Percentiles rank a stretch among this genome's conserved stretches.
Evolutionary conservation across 352 stramenopile genomes (phyloP).

Genomic region (Phytophthora foliorum): DNA sequence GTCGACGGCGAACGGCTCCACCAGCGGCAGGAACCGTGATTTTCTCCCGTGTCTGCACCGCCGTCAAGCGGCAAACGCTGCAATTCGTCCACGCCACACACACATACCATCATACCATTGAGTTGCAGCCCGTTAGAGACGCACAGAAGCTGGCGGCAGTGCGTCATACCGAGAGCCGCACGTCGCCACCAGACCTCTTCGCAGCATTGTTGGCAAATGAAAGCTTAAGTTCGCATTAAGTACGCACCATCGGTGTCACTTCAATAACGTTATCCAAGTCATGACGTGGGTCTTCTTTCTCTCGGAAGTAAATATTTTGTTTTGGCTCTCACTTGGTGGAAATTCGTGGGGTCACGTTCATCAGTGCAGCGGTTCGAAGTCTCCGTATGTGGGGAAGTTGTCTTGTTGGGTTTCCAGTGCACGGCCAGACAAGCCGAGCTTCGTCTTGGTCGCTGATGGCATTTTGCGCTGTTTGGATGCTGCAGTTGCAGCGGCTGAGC

Average conservation of each 20-base stretch:
- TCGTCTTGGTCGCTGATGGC: constrained; percentile 14
- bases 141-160: background rate
- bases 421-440: constrained; percentile 12
- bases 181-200: constrained; percentile 22
- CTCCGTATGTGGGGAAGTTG: constrained; percentile 7
- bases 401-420: constrained; percentile 21
- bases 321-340: constrained; percentile 31
- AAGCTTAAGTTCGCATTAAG: constrained; percentile 22
- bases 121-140: background rate
- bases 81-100: constrained; percentile 7
- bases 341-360: constrained; percentile 10
- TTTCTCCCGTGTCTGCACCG: constrained; percentile 39
- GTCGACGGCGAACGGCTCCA: constrained; percentile 31
- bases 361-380: constrained; percentile 27
- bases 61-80: constrained; percentile 19
- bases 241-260: constrained; percentile 16
- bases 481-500: background rate
- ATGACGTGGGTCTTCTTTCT: constrained; percentile 16
- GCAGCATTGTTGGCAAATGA: background rate
- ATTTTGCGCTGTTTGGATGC: constrained; percentile 16
- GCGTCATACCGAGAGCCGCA: constrained; percentile 34
- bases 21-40: constrained; percentile 48
- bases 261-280: constrained; percentile 28
- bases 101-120: background rate
- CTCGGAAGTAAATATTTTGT: constrained; percentile 35